phyloP scores from a whole-genome alignment of 169 alveolate species.

The Blepharisma undulans region DNA sequence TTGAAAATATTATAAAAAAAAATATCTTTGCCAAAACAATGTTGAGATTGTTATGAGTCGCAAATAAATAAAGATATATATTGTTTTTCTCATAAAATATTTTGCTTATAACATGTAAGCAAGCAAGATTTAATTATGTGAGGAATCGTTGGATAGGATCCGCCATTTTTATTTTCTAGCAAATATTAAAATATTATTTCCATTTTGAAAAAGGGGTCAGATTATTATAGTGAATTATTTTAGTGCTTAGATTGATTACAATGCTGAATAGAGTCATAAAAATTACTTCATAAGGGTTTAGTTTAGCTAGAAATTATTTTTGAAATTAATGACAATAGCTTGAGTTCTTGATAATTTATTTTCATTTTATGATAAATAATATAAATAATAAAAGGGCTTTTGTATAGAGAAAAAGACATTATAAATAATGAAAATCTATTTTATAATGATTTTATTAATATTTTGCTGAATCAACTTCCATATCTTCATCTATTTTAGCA shows the following conservation, averaged over 20 bases:
- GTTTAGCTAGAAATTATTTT: background rate
- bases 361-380: background rate
- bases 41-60: background rate
- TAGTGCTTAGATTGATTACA: no score
- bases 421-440: background rate
- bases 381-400: background rate
- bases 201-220: background rate
- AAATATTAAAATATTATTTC: background rate
- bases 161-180: background rate
- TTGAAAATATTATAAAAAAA: background rate
- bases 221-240: background rate
- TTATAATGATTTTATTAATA: background rate
- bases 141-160: background rate
- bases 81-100: background rate
- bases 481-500: background rate
- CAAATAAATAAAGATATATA: background rate
- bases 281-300: background rate
- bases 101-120: background rate
- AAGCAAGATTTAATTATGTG: background rate
- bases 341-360: background rate
- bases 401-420: background rate
- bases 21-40: background rate
- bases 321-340: background rate
- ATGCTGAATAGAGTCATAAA: background rate
- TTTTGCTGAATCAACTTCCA: background rate